Base-by-base conservation (phyloP, 2,329 filamentous ascomycete genomes). In the Lecanicillium sp. region DNA sequence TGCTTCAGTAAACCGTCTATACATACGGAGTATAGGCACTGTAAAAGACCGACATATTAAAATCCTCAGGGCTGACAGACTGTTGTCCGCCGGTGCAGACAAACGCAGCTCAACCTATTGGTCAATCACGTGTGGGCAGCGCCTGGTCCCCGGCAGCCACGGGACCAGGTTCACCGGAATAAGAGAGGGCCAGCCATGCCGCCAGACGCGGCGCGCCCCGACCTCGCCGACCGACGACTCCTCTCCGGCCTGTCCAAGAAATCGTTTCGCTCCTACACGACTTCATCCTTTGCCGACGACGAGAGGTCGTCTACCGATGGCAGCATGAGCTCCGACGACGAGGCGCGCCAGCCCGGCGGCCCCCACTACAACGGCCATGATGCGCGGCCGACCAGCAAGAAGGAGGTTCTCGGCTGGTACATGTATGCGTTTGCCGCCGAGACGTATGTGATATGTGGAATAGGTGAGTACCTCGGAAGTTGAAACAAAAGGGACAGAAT, bases 371-470 rank as follows among this genome's bases (percentile, higher is more conserved):
- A 72, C 3, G 87, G 85, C 45, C 87, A 97, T 59, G 92, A 98
- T 61, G 85, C 80, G 17, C 75, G 90, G n/a, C 77, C 84, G 40
- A 97, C 92, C 9, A 95, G 86, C 59, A 68, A 66, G 50, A 90
- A 84, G 61, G 92, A 98, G 72, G 74, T 97, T 44, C 71, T 80
- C 29, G 92, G 90, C 51, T 98, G 94, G 86, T 98, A 97, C 63
- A 83, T 84, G 58, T 97, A 97, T 67, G 85, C 85, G 30, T 97
- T 94, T 72, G 92, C 92, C 17, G 88, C 90, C 15, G 92, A 98
- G 66, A 90, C 94, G 39, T 97, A 96, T 59, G 87, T 94, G 13
- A 86, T 97, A 41, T 97, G 92, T 60, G 63, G 60, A 37, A 64
- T 64, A 41, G 90, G 89, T 86, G 60, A 57, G 79, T n/a, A n/a